These are phyloP conservation scores for Epichloe hybrida DNA, from an alignment of 2,329 filamentous ascomycete species.

Conservation along the genomic window DNA sequence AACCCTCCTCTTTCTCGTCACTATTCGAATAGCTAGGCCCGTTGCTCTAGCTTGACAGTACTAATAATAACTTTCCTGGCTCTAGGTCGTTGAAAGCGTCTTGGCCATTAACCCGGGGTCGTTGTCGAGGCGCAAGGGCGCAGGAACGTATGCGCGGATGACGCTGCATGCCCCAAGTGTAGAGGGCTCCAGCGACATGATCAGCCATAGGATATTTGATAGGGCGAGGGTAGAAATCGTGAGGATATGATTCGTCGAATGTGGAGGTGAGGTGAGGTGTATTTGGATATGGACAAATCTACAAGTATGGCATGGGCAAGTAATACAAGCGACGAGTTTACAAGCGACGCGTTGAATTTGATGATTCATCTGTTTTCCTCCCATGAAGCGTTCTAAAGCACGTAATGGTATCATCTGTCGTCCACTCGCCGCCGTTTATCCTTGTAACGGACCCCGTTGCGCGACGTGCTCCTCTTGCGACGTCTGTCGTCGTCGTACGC, in stretches of 20 bases:
- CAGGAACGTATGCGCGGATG: slow-evolving; percentile 78
- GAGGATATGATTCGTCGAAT: slow-evolving; percentile 41
- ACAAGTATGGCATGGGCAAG: too few relatives aligned
- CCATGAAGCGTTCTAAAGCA: too few relatives aligned
- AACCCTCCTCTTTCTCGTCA: background rate
- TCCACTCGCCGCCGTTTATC: slow-evolving; percentile 50
- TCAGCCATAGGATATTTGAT: slow-evolving; percentile 67
- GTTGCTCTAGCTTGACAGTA: background rate
- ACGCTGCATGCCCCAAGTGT: slow-evolving; percentile 53
- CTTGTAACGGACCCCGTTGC: slow-evolving; percentile 39
- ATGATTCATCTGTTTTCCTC: too few relatives aligned
- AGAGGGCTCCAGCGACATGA: slow-evolving; percentile 45
- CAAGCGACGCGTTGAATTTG: too few relatives aligned
- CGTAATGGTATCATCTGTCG: slow-evolving; percentile 10
- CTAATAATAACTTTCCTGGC: slow-evolving; percentile 6
- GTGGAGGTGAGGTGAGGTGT: background rate
- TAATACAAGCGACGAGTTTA: too few relatives aligned
- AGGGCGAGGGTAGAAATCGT: slow-evolving; percentile 78
- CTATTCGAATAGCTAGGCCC: background rate
- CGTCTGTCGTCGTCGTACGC: slow-evolving; percentile 30
- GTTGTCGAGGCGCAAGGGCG: slow-evolving; percentile 68
- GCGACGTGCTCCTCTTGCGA: slow-evolving; percentile 44
- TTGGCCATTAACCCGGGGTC: slow-evolving; percentile 83
- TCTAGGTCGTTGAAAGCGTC: slow-evolving; percentile 77
- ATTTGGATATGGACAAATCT: too few relatives aligned